Conservation (phyloP, 2,329 filamentous ascomycete species). For the Huntiella decipiens region DNA sequence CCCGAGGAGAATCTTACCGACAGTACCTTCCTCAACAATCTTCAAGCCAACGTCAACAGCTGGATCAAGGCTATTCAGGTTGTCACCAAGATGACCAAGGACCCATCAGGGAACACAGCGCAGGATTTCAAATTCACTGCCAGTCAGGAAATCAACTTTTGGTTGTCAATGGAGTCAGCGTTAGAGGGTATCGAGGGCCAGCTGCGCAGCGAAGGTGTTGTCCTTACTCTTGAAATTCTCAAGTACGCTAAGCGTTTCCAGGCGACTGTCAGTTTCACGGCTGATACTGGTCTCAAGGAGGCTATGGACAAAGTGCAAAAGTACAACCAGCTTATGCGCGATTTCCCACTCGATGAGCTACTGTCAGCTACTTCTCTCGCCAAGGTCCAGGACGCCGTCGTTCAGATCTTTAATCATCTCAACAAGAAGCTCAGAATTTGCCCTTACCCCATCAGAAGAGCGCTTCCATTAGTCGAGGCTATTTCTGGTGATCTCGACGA, state of each 20-base stretch:
- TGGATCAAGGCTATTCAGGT: constrained; percentile 99
- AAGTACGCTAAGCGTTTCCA: constrained; percentile 97
- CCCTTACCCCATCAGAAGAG: constrained; percentile 82
- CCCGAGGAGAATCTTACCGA: constrained; percentile 61
- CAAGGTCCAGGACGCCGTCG: constrained; percentile 76
- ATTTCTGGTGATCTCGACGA: constrained; percentile 87
- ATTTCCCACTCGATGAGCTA: constrained; percentile 89
- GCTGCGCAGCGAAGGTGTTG: constrained; percentile 71
- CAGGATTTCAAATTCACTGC: constrained; percentile 44
- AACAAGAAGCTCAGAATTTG: constrained; percentile 97
- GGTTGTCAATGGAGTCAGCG: constrained; percentile 90
- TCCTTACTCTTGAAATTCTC: constrained; percentile 80
- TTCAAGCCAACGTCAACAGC: constrained; percentile 83
- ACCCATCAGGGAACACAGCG: constrained; percentile 44
- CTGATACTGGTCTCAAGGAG: constrained; percentile 90
- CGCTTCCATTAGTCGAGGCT: constrained; percentile 83
- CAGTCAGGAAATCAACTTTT: constrained; percentile 97
- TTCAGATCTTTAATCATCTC: constrained; percentile 78
- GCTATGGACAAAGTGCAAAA: constrained; percentile 92
- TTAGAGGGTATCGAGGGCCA: constrained; percentile 83
- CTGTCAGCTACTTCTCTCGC: constrained; percentile 75
- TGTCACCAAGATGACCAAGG: constrained; percentile 84
- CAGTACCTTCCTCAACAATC: constrained; percentile 77
- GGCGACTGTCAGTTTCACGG: constrained; percentile 87
- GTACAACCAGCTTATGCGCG: constrained; percentile 97